Conservation (phyloP, 2,329 filamentous ascomycete species). For the Diaporthe nobilis region DNA sequence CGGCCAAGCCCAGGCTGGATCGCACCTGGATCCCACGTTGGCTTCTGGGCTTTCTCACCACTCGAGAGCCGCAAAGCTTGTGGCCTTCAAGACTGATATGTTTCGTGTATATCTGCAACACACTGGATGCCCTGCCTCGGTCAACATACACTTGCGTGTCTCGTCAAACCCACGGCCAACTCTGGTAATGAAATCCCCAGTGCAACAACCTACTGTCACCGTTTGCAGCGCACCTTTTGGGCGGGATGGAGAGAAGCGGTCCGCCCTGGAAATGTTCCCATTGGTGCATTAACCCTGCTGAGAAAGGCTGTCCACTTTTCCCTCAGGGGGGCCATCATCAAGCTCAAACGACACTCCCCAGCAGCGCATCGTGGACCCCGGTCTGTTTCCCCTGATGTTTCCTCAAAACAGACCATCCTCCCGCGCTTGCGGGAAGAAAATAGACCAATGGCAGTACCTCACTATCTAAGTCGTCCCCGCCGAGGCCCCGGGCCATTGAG, state of each 20-base stretch:
- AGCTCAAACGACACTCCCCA: conserved; percentile 38
- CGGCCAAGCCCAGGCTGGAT: background rate
- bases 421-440: conserved; percentile 36
- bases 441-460: conserved; percentile 19
- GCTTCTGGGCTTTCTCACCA: background rate
- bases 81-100: background rate
- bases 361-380: conserved; percentile 34
- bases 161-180: background rate
- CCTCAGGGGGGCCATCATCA: conserved; percentile 31
- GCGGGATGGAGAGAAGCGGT: background rate
- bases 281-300: conserved; percentile 39
- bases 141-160: background rate
- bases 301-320: conserved; percentile 3
- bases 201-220: background rate
- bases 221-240: background rate
- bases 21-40: background rate
- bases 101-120: background rate
- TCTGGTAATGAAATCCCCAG: background rate
- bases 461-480: conserved; percentile 29
- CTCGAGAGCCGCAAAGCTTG: conserved; percentile 20
- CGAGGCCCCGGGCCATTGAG: background rate
- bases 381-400: conserved; percentile 37
- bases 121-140: no score
- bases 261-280: conserved; percentile 38
- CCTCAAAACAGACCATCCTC: conserved; percentile 32